These are phyloP conservation scores for Gamsiella multidivaricata DNA, from an alignment of 192 early-diverging fungal species.

Conservation along the genomic window DNA sequence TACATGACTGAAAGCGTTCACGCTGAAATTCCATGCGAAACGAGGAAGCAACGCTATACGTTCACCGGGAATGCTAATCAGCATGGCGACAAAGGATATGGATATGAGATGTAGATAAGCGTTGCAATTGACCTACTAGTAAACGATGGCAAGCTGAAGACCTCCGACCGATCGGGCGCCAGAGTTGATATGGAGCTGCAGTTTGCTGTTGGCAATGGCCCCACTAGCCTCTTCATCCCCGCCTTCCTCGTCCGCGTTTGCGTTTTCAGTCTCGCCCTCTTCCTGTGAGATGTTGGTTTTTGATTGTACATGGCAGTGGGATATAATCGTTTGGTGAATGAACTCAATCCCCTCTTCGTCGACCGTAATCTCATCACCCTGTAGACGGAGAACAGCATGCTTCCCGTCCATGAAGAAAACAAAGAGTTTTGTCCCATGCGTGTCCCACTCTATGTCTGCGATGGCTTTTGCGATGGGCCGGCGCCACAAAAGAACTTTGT, in stretches of 20 bases:
- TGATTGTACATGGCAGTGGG: constrained; percentile 35
- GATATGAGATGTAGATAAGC: too few species aligned
- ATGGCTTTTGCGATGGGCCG: constrained; percentile 40
- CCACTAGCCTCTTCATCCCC: constrained; percentile 27
- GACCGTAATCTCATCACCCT: not conserved
- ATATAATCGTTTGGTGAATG: constrained; percentile 23
- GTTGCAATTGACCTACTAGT: too few species aligned
- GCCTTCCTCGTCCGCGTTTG: constrained; percentile 29
- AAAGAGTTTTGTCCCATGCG: not conserved
- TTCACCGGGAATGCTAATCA: too few species aligned
- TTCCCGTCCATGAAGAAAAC: constrained; percentile 54
- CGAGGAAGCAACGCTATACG: constrained; percentile 33
- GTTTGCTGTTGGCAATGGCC: constrained; percentile 1
- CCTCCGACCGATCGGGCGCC: constrained; percentile 6
- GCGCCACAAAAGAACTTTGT: constrained; percentile 28
- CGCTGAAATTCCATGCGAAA: constrained; percentile 51
- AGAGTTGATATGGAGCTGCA: constrained; percentile 36
- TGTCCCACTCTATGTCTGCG: constrained; percentile 34
- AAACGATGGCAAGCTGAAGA: constrained; percentile 6
- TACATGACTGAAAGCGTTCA: constrained; percentile 35
- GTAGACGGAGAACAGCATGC: constrained; percentile 21
- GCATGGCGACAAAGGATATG: not conserved
- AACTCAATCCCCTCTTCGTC: constrained; percentile 28
- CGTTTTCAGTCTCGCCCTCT: constrained; percentile 25
- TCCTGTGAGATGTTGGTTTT: constrained; percentile 28